Evolutionary conservation across 2,329 filamentous ascomycete genomes (phyloP), one percentile per base, ranked within the genome.

Genomic region (Ascochyta fabae): DNA sequence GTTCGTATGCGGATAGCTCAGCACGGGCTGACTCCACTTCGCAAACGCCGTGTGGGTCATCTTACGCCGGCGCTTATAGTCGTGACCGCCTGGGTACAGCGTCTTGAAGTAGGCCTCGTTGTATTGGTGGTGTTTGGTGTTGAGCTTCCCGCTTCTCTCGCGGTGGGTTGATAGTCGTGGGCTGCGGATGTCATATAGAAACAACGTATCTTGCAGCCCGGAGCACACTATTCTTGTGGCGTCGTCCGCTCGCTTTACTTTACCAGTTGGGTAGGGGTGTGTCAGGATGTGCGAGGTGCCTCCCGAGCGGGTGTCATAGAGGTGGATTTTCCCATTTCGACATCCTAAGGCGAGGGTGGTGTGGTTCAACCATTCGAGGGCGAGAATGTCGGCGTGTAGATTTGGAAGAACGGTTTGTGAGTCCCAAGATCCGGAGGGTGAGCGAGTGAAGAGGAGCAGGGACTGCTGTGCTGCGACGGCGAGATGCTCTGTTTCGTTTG

Each of bases 351-450:
- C 66, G 19, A 78, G 35, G 6, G 67, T 67, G 7, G 59, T 72
- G 10, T 62, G 58, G 1, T 61, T 66, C 2, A 76, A 59, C 75
- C 75, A 78, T 19, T 69, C 61, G 4, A 77, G 36, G 0, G 74
- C 61, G 8, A 75, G 60, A 12, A 76, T 59, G 35, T 77, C 73
- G 5, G 66, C 59, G 0, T 56, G n/a, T 1, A 65, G 43, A 6
- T 53, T 36, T n/a, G 61, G 34, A 1, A 63, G 41, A 0, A 43
- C 41, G 1, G 48, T 60, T 4, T 47, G 33, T 1, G 48, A 51
- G 52, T 69, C 54, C 70, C 67, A 76, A 8, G 46, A 41, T 33
- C 64, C 69, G 22, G 53, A 36, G 31, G 50, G 49, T 2, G 58
- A 58, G 23, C 69, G 61, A 1, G 60, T 65, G 31, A 70, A 66